Conservation (phyloP, 2,329 filamentous ascomycete genomes). For the Orbilia quercus region DNA sequence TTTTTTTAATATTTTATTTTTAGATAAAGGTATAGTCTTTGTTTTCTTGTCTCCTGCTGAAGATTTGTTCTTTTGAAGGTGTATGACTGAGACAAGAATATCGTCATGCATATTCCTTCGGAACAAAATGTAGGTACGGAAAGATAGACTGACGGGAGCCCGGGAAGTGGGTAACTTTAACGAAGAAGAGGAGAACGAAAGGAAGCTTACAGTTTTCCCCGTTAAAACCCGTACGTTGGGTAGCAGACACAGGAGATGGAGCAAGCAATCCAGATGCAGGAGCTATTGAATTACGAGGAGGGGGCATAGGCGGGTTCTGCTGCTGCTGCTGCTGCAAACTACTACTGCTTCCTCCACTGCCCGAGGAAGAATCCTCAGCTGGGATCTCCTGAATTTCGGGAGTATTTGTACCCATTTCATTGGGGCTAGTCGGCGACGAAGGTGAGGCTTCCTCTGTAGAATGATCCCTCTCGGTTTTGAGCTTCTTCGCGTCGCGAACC, state of each 20-base stretch:
- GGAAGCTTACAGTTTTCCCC: slow-evolving; percentile 59
- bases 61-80: slow-evolving; percentile 20
- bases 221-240: slow-evolving; percentile 58
- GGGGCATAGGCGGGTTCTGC: slow-evolving; percentile 61
- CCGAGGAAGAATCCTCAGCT: slow-evolving; percentile 65
- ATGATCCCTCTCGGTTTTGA: slow-evolving; percentile 70
- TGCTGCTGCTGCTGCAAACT: slow-evolving; percentile 69
- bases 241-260: slow-evolving; percentile 58
- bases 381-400: slow-evolving; percentile 63
- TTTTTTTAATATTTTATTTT: slow-evolving; percentile 14
- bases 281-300: slow-evolving; percentile 58
- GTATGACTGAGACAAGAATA: slow-evolving; percentile 42
- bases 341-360: slow-evolving; percentile 70
- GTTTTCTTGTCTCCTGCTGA: slow-evolving; percentile 5
- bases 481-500: slow-evolving; percentile 87
- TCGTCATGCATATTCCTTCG: slow-evolving; percentile 44
- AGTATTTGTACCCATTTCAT: slow-evolving; percentile 59
- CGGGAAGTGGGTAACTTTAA: slow-evolving; percentile 29
- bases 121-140: slow-evolving; percentile 30
- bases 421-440: slow-evolving; percentile 54
- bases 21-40: neutral
- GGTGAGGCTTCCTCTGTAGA: slow-evolving; percentile 57
- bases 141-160: slow-evolving; percentile 17
- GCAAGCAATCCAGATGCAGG: slow-evolving; percentile 58
- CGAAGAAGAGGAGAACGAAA: slow-evolving; percentile 12